phyloP scores from a whole-genome alignment of 129 eudicot species.

The Chrysanthemum seticuspe region DNA sequence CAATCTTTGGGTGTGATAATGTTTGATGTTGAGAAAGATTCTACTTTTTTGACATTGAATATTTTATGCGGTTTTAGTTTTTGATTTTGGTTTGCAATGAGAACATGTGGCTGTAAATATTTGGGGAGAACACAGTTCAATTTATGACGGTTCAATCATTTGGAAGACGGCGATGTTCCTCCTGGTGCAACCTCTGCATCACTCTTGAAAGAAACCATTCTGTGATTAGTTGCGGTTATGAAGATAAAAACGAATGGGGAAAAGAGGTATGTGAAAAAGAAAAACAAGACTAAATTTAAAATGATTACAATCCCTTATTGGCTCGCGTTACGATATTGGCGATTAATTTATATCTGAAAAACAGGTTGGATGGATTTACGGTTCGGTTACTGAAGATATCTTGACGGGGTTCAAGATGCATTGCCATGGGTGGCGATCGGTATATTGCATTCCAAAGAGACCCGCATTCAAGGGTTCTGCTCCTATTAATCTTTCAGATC shows the following conservation, averaged over 20 bases:
- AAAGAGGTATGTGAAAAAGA: conserved; percentile 60
- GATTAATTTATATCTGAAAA: neutral
- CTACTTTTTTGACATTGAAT: too few relatives aligned
- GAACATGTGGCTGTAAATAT: too few relatives aligned
- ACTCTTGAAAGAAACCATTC: conserved; percentile 87
- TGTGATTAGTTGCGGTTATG: conserved; percentile 91
- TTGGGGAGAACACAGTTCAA: conserved; percentile 37
- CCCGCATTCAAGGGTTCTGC: conserved; percentile 87
- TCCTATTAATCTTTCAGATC: conserved; percentile 90
- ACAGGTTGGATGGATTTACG: conserved; percentile 93
- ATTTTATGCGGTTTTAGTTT: too few relatives aligned
- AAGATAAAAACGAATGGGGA: conserved; percentile 94
- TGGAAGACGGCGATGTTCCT: conserved; percentile 81
- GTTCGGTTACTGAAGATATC: conserved; percentile 89
- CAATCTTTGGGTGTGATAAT: too few relatives aligned
- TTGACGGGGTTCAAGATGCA: conserved; percentile 92
- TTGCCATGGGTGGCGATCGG: conserved; percentile 89
- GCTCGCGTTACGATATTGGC: neutral
- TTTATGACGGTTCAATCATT: conserved; percentile 60
- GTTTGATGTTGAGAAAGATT: too few relatives aligned
- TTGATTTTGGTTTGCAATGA: too few relatives aligned
- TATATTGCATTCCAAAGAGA: conserved; percentile 82
- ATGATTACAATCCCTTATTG: conserved; percentile 17
- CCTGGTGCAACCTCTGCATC: conserved; percentile 74
- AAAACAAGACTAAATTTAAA: neutral